These are phyloP conservation scores for Pythium vanterpoolii DNA, from an alignment of 352 stramenopile genomes.

Conservation along the genomic window DNA sequence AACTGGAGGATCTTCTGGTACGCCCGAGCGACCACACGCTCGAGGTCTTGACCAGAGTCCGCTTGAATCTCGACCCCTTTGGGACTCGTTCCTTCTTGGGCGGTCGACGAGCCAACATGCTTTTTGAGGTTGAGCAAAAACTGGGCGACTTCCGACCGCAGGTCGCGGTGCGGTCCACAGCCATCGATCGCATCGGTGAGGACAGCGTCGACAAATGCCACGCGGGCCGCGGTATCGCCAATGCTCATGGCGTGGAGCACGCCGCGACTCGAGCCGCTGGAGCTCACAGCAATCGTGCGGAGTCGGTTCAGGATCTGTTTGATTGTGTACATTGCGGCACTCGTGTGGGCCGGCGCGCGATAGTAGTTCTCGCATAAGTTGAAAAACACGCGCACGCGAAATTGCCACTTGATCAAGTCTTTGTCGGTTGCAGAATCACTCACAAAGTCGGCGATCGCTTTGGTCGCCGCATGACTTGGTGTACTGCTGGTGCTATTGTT, in stretches of 20 bases:
- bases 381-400: slow-evolving; percentile 51
- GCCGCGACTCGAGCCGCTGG: slow-evolving; percentile 10
- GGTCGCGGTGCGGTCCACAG: slow-evolving; percentile 44
- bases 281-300: slow-evolving; percentile 25
- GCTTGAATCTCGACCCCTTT: not conserved
- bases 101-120: slow-evolving; percentile 30
- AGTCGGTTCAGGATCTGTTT: slow-evolving; percentile 62
- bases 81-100: slow-evolving; percentile 1
- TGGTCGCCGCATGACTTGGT: slow-evolving; percentile 18
- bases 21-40: slow-evolving; percentile 11
- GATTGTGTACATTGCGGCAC: slow-evolving; percentile 42
- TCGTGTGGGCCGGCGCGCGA: slow-evolving; percentile 27
- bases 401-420: slow-evolving; percentile 47
- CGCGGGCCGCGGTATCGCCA: slow-evolving; percentile 20
- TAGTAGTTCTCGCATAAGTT: slow-evolving; percentile 45
- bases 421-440: slow-evolving; percentile 40
- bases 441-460: slow-evolving; percentile 54
- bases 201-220: slow-evolving; percentile 40
- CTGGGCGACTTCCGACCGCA: slow-evolving; percentile 60
- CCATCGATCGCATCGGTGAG: slow-evolving; percentile 44
- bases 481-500: not conserved
- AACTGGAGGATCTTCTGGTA: slow-evolving; percentile 20
- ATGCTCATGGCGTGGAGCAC: slow-evolving; percentile 7
- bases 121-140: slow-evolving; percentile 68
- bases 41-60: slow-evolving; percentile 12